Base-by-base conservation (phyloP, 2,329 filamentous ascomycete species). In the Onygena corvina region DNA sequence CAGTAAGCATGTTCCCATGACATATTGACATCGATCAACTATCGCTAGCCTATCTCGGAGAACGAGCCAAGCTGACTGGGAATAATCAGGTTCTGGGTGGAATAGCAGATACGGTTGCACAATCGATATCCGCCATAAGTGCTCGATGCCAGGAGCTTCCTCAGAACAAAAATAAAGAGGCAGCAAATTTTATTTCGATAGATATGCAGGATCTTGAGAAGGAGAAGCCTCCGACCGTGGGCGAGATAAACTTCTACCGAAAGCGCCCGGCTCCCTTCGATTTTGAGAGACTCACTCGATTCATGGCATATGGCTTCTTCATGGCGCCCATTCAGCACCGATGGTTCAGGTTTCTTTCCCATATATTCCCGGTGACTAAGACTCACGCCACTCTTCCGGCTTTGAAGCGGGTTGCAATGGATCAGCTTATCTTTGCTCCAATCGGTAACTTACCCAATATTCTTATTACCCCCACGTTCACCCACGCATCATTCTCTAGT, bases 311-410 rank as follows among this genome's bases (percentile, higher is more conserved):
- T 66, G 88, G 88, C 63, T 95, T 96, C 71, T 78, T 84, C 62
- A 95, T 96, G 87, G 88, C 92, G 3, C 92, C 92, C 0, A 60
- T 95, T 27, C 90, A 96, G 66, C 94, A 94, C 71, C 83, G 86
- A 64, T 98, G 92, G 92, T 96, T 96, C 69, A 78, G 80, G 47
- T 89, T 94, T 66, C 72, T 98, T 55, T 84, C 81, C 29, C 76
- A 74, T 56, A 75, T 80, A 7, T 98, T 98, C 61, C 92, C 92
- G 3, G 81, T 95, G 46, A 84, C 83, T 47, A 87, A 90, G 72
- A 76, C 74, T 8, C 78, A 78, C 58, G 82, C 82, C 1, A 83
- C 87, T 46, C 71, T 74, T 2, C 87, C 88, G 27, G 87, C 87
- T 2, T 68, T 96, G 67, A 94, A 95, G 76, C 78, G 90, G 53